Evolutionary conservation across 306 rosid species (phyloP).

Genomic region (Begonia peltatifolia): DNA sequence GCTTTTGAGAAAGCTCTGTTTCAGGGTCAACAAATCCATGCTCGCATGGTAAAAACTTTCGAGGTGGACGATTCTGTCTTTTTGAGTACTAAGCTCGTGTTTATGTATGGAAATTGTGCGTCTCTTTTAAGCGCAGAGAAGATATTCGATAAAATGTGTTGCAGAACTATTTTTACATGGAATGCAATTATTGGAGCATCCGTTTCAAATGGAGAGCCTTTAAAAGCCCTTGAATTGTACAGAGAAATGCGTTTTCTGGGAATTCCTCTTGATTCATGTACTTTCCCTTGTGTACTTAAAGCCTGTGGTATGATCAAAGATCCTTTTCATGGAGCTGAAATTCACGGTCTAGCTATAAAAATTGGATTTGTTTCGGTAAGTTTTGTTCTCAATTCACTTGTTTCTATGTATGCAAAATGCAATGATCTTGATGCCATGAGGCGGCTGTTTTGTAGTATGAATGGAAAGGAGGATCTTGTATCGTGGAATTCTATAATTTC

Average conservation of each 20-base stretch:
- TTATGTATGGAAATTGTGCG: constrained; percentile 51
- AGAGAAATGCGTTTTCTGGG: constrained; percentile 35
- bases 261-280: constrained; percentile 33
- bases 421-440: constrained; percentile 35
- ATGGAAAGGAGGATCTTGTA: constrained; percentile 37
- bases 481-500: constrained; percentile 65
- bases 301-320: constrained; percentile 29
- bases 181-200: constrained; percentile 64
- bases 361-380: constrained; percentile 28
- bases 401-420: constrained; percentile 58
- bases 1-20: constrained; percentile 28
- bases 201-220: constrained; percentile 33
- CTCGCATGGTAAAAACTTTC: constrained; percentile 30
- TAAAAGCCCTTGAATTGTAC: constrained; percentile 33
- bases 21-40: constrained; percentile 54
- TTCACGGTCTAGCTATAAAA: constrained; percentile 58
- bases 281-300: constrained; percentile 44
- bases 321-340: constrained; percentile 26
- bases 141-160: constrained; percentile 42
- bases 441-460: constrained; percentile 30
- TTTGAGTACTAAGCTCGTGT: constrained; percentile 41
- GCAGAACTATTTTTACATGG: constrained; percentile 53
- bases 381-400: constrained; percentile 49
- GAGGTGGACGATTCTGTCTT: constrained; percentile 22
- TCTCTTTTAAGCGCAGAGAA: constrained; percentile 26